Evolutionary conservation across 75 land plant genomes (phyloP).

Genomic region (Isoetes taiwanensis): DNA sequence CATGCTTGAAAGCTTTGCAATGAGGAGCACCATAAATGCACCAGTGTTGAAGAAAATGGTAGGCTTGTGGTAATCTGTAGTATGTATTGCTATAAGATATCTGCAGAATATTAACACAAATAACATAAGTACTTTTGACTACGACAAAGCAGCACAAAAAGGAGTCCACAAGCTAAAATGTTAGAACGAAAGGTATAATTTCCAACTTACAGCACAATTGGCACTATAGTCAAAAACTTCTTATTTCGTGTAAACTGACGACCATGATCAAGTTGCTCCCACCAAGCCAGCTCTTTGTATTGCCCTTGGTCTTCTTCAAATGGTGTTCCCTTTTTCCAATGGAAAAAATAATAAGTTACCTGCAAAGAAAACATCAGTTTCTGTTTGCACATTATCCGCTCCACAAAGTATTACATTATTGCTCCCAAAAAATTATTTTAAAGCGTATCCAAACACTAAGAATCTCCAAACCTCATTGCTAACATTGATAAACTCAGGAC

Average conservation of each 20-base stretch:
- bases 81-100: conserved; percentile 85
- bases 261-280: conserved; percentile 88
- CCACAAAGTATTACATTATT: too few species aligned
- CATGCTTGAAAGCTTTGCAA: conserved; percentile 90
- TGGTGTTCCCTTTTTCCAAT: conserved; percentile 86
- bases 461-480: too few species aligned
- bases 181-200: too few species aligned
- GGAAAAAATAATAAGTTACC: conserved; percentile 73
- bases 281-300: conserved; percentile 70
- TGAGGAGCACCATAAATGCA: conserved; percentile 64
- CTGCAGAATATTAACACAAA: conserved; percentile 34
- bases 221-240: conserved; percentile 80
- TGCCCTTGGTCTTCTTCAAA: conserved; percentile 88
- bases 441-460: too few species aligned
- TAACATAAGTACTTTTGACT: too few species aligned
- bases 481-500: too few species aligned
- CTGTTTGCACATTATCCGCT: too few species aligned
- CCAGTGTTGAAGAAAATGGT: conserved; percentile 63
- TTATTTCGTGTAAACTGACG: conserved; percentile 76
- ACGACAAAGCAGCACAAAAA: too few species aligned
- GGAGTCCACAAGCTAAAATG: too few species aligned
- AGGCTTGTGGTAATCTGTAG: conserved; percentile 73
- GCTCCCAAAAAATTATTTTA: too few species aligned
- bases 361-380: conserved; percentile 14
- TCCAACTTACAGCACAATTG: conserved; percentile 56